Conservation (phyloP, 805 yeast species). For the Ogataea methylovora region DNA sequence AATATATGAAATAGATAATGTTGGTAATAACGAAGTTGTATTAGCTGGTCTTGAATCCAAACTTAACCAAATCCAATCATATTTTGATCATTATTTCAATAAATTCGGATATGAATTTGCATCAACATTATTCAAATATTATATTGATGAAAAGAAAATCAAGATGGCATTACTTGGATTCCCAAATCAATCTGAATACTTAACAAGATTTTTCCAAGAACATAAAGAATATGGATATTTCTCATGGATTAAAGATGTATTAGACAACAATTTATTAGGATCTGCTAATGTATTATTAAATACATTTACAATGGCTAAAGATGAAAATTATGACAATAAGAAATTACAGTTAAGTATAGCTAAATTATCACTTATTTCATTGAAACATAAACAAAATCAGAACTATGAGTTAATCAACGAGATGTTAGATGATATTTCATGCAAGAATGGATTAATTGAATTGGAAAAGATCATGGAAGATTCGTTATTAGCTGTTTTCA, state of each 20-base stretch:
- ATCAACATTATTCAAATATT: conserved; percentile 48
- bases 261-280: conserved; percentile 37
- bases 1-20: conserved; percentile 38
- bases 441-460: conserved; percentile 20
- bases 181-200: conserved; percentile 39
- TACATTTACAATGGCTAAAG: conserved; percentile 29
- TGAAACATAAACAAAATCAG: conserved; percentile 12
- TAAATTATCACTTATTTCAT: conserved; percentile 53
- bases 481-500: neutral
- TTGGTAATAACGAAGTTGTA: conserved; percentile 59
- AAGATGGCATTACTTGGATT: conserved; percentile 50
- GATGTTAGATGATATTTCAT: conserved; percentile 38
- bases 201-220: conserved; percentile 45
- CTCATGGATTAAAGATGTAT: conserved; percentile 66
- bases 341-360: conserved; percentile 63
- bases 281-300: conserved; percentile 44
- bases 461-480: conserved; percentile 8
- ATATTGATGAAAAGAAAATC: conserved; percentile 43
- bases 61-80: conserved; percentile 12
- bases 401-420: conserved; percentile 15
- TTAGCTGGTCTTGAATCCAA: conserved; percentile 49
- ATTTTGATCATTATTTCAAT: conserved; percentile 45
- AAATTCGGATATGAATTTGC: conserved; percentile 69
- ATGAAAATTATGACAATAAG: conserved; percentile 37
- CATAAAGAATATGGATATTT: conserved; percentile 39